Evolutionary conservation across 2,329 filamentous ascomycete genomes (phyloP), one percentile per base, ranked within the genome.

Genomic region (Pseudogymnoascus sp.): DNA sequence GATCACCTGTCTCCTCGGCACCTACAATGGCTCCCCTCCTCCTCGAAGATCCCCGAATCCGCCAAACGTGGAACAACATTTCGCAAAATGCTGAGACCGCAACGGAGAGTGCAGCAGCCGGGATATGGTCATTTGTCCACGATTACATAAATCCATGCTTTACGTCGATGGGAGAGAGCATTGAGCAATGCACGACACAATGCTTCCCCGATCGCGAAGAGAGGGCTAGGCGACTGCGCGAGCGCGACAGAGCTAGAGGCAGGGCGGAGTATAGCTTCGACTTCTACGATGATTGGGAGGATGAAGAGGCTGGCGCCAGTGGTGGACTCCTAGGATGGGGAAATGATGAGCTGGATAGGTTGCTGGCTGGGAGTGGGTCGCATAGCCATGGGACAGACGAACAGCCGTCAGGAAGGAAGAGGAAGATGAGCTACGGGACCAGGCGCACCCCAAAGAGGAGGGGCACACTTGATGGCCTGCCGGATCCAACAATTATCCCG

Each of bases 281-380:
- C 74, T 97, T 97, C 74, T 97, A 97, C 77, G 93, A 97, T 75
- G 93, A 97, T 75, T 97, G 93, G 93, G 91, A 96, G 65, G 80
- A 82, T 41, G 81, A 84, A 61, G 82, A 85, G 25, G 70, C 71
- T 58, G 66, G 67, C 21, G 80, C 72, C 38, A 71, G 71, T 31
- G 82, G 85, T 39, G 82, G 86, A 0, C 74, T 93, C 58, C 77
- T 92, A 60, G 87, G 82, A 48, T 96, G 91, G 90, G 87, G 88
- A 39, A 86, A 83, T 68, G 92, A 95, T 70, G 92, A 96, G 72
- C 86, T 95, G 78, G 93, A 96, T 72, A 82, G 91, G 60, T 76
- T 97, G 65, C 77, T 96, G 59, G 90, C 88, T 9, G 88, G 89
- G 5, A 87, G 85, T 13, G 86, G 84, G 8, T 77, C 75, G 33